These are phyloP conservation scores for Penicillium riverlandense DNA, from an alignment of 495 filamentous ascomycete genomes.

Conservation along the genomic window DNA sequence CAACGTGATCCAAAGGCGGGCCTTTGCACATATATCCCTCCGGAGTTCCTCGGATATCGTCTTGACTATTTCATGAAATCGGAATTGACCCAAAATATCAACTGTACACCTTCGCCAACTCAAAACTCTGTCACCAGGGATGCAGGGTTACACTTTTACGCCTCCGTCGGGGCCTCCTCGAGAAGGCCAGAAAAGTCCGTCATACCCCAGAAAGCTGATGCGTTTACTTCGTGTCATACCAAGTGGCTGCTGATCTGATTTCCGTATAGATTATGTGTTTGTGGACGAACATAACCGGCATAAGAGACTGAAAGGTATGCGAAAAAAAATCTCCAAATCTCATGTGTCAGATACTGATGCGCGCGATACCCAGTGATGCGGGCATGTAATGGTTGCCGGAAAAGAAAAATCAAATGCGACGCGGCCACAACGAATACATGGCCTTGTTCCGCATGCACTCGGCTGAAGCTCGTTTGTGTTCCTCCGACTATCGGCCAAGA, in stretches of 20 bases:
- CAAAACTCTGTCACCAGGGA: slow-evolving; percentile 2
- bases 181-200: slow-evolving; percentile 40
- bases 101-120: too few relatives aligned
- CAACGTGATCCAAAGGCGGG: too few relatives aligned
- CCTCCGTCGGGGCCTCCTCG: slow-evolving; percentile 36
- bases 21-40: too few relatives aligned
- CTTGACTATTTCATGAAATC: background rate
- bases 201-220: too few relatives aligned
- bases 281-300: slow-evolving; percentile 99
- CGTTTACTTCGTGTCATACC: too few relatives aligned
- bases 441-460: slow-evolving; percentile 92
- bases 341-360: slow-evolving; percentile 4
- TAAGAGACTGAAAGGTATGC: slow-evolving; percentile 87
- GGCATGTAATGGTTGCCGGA: slow-evolving; percentile 92
- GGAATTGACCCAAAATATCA: too few relatives aligned
- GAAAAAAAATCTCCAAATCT: background rate
- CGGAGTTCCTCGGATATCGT: background rate
- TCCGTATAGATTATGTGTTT: slow-evolving; percentile 84
- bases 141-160: slow-evolving; percentile 44
- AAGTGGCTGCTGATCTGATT: too few relatives aligned
- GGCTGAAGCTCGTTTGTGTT: slow-evolving; percentile 87
- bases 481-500: slow-evolving; percentile 87
- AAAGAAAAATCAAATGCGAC: slow-evolving; percentile 85
- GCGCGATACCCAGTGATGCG: slow-evolving; percentile 69
- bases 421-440: slow-evolving; percentile 96